Percentiles rank a stretch among this genome's conserved stretches.
phyloP scores from a whole-genome alignment of 73 alveolate genomes.

The Tetrahymena thermophila region DNA sequence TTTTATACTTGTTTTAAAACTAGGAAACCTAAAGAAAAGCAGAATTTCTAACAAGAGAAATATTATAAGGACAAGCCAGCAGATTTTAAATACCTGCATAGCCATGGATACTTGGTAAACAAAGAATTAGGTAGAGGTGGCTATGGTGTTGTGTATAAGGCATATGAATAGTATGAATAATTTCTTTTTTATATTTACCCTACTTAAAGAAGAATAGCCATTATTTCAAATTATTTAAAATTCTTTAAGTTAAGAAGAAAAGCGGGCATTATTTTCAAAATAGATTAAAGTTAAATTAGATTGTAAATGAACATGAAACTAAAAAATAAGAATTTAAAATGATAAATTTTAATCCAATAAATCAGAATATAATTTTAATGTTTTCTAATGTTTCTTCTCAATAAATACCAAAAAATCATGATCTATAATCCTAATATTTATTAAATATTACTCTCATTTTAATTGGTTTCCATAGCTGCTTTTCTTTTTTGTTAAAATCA shows the following conservation, averaged over 20 bases:
- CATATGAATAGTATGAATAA: conserved; percentile 4
- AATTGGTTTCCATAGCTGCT: background rate
- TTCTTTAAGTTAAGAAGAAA: too few relatives aligned
- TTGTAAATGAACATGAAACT: too few relatives aligned
- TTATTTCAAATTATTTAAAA: background rate
- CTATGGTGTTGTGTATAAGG: conserved; percentile 43
- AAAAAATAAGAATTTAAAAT: too few relatives aligned
- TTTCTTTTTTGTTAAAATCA: too few relatives aligned
- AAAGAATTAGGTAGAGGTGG: conserved; percentile 49
- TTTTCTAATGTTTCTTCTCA: too few relatives aligned
- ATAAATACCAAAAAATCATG: too few relatives aligned
- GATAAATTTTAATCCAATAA: too few relatives aligned
- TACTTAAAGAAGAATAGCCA: background rate
- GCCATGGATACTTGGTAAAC: conserved; percentile 11
- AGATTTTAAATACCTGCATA: background rate
- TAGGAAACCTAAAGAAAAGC: background rate
- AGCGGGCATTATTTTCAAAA: background rate
- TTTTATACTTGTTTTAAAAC: background rate
- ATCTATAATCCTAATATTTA: background rate
- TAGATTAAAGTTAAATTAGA: too few relatives aligned
- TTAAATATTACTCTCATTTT: too few relatives aligned
- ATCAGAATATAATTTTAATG: too few relatives aligned
- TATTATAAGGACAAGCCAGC: background rate
- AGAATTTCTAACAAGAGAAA: background rate
- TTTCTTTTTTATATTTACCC: background rate